phyloP scores from a whole-genome alignment of 1,139 yeast species.

The Pichia sp. region DNA sequence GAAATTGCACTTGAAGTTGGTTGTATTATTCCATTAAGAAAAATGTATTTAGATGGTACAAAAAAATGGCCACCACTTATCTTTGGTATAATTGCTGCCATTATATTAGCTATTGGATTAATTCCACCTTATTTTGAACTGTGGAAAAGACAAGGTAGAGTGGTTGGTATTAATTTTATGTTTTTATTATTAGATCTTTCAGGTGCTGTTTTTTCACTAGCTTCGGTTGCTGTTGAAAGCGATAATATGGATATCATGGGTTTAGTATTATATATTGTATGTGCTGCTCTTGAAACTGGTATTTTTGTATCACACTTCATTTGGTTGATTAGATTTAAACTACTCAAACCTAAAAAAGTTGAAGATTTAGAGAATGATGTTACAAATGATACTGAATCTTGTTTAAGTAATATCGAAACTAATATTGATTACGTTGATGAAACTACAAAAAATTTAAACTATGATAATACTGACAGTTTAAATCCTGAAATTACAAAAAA shows the following conservation, averaged over 20 bases:
- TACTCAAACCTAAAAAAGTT: constrained; percentile 20
- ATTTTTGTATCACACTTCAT: constrained; percentile 62
- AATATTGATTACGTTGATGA: background rate
- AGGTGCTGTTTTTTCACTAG: constrained; percentile 75
- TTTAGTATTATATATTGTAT: constrained; percentile 63
- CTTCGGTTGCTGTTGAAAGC: constrained; percentile 48
- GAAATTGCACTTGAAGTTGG: constrained; percentile 65
- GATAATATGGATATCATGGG: constrained; percentile 65
- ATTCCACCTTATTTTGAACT: constrained; percentile 87
- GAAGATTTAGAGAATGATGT: background rate
- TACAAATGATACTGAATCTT: background rate
- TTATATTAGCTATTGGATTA: constrained; percentile 69
- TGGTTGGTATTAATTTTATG: constrained; percentile 82
- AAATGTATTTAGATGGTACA: constrained; percentile 43
- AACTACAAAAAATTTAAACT: background rate
- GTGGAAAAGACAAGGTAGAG: constrained; percentile 71
- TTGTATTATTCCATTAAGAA: constrained; percentile 64
- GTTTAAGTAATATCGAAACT: too few relatives aligned
- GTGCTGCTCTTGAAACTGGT: constrained; percentile 70
- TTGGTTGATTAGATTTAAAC: constrained; percentile 59
- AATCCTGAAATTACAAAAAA: background rate
- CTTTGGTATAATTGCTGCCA: constrained; percentile 74
- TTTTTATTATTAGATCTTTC: constrained; percentile 69
- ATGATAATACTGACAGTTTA: background rate
- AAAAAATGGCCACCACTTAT: constrained; percentile 69